Percentiles rank a stretch among this genome's conserved stretches.
phyloP scores from a whole-genome alignment of 2,329 filamentous ascomycete species.

The Venturia oleaginea region DNA sequence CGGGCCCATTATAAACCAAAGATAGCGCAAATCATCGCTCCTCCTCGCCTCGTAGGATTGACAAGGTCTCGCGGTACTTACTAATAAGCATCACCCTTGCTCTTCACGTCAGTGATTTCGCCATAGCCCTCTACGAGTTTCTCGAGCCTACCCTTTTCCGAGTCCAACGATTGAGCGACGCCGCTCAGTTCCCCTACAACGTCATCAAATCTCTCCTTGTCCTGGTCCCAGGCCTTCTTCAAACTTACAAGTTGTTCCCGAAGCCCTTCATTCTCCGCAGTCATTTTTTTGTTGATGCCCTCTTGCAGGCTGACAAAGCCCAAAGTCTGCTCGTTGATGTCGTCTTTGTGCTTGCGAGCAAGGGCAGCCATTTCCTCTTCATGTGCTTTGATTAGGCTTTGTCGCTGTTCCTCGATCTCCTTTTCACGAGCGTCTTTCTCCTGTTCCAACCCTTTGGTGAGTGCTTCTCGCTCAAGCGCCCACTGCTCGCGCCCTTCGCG shows the following conservation, averaged over 20 bases:
- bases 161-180: slow-evolving; percentile 30
- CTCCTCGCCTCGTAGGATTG: slow-evolving; percentile 3
- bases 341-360: slow-evolving; percentile 30
- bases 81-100: slow-evolving; percentile 36
- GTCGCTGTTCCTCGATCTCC: slow-evolving; percentile 41
- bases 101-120: slow-evolving; percentile 33
- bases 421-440: slow-evolving; percentile 43
- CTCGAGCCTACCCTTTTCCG: slow-evolving; percentile 34
- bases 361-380: slow-evolving; percentile 16
- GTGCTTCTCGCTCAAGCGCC: slow-evolving; percentile 32
- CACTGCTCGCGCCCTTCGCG: slow-evolving; percentile 32
- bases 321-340: slow-evolving; percentile 29
- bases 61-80: slow-evolving; percentile 25
- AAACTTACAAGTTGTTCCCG: slow-evolving; percentile 24
- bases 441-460: slow-evolving; percentile 34
- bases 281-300: slow-evolving; percentile 26
- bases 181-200: slow-evolving; percentile 19
- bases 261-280: slow-evolving; percentile 21
- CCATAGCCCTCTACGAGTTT: slow-evolving; percentile 35
- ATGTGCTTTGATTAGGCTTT: slow-evolving; percentile 32
- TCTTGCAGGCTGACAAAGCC: slow-evolving; percentile 33
- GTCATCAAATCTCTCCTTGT: slow-evolving; percentile 19
- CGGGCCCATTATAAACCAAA: not conserved
- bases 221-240: slow-evolving; percentile 20
- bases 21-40: slow-evolving; percentile 2